Conservation (phyloP, 768 basidiomycete genomes). For the Hirschioporus abietinus region DNA sequence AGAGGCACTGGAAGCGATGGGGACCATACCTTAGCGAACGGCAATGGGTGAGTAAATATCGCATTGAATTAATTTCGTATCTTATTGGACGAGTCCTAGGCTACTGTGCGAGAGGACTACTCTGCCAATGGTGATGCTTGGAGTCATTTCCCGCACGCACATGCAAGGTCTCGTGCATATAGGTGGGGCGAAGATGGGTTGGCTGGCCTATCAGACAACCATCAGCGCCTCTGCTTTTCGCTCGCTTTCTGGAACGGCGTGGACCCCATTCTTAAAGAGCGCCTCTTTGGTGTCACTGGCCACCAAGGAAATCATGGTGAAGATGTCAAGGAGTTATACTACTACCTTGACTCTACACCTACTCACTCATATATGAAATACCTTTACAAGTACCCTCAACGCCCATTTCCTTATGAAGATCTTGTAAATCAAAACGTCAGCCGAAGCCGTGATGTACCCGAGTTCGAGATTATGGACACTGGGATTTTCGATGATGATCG, state of each 20-base stretch:
- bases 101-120: constrained; percentile 98
- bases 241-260: constrained; percentile 92
- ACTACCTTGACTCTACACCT: constrained; percentile 97
- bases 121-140: constrained; percentile 94
- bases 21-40: constrained; percentile 96
- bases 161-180: constrained; percentile 90
- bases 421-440: constrained; percentile 81
- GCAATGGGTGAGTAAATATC: constrained; percentile 74
- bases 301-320: constrained; percentile 99
- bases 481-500: constrained; percentile 87
- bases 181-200: constrained; percentile 99
- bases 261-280: constrained; percentile 94
- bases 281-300: constrained; percentile 93
- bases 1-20: constrained; percentile 97
- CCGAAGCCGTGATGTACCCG: constrained; percentile 77
- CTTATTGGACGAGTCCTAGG: constrained; percentile 41
- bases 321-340: constrained; percentile 98
- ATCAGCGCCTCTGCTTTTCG: constrained; percentile 87
- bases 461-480: constrained; percentile 93
- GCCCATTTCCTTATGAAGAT: constrained; percentile 88
- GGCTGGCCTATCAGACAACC: constrained; percentile 96
- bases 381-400: constrained; percentile 97
- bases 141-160: constrained; percentile 92
- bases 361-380: constrained; percentile 99
- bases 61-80: constrained; percentile 9